Evolutionary conservation across 768 basidiomycete genomes (phyloP), one percentile per base, ranked within the genome.

Genomic region (Xerocomus spinulosus): DNA sequence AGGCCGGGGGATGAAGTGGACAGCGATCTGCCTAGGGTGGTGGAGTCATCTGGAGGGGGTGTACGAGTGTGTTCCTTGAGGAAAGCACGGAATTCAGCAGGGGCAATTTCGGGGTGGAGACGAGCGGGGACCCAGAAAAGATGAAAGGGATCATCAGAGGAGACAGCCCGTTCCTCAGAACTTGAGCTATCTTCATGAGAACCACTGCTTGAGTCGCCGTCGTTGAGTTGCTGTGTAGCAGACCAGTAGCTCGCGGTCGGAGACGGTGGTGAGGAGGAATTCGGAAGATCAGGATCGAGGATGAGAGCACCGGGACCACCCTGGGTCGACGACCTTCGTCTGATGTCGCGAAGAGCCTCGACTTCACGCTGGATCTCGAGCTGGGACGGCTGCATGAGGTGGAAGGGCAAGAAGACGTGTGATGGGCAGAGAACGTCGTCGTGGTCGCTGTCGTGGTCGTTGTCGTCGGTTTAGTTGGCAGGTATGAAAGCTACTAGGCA

Each of bases 61-160:
- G 77, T 68, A 51, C 84, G 80, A 10, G 92, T 79, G 70, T 98
- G 96, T 58, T 95, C 90, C 66, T 93, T 89, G 57, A 99, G 81
- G 65, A 99, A 97, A 10, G 84, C 87, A 43, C 91, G 81, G 68
- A 99, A 99, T 68, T 98, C 93, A 39, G 83, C 87, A 20, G 96
- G 96, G 0, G 94, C 95, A 61, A 99, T 89, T 73, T 99, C 96
- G 25, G 96, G 96, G 65, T 98, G 96, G 29, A 97, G 75, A 49
- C 86, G 81, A 14, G 96, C 96, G 44, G 96, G 96, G 24, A 99
- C 92, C 96, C 96, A 99, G 76, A 98, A 98, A 54, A 97, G 81
- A 68, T 92, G 87, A 59, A 85, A 83, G 3, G 89, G 85, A 70
- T 95, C 90, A 58, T 89, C 83, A 32, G 77, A 66, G 18, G 60